Evolutionary conservation across 2,329 filamentous ascomycete species (phyloP).

Genomic region (Diaporthe longicolla): DNA sequence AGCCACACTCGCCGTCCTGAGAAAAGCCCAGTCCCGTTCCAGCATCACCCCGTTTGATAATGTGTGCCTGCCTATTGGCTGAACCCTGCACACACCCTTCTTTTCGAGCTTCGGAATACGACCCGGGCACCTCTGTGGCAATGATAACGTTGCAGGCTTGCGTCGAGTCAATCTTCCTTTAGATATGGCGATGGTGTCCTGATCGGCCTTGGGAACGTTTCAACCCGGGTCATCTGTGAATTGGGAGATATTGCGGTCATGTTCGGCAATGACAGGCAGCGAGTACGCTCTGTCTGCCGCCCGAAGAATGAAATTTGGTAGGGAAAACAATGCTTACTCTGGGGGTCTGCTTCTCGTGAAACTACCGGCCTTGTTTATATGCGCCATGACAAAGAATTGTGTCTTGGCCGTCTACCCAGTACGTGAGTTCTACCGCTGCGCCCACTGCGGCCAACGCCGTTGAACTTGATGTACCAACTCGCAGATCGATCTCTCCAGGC

Average conservation of each 20-base stretch:
- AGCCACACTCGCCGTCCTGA: conserved; percentile 32
- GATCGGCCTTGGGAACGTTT: conserved; percentile 2
- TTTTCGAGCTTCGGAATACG: conserved; percentile 1
- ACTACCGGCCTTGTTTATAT: neutral
- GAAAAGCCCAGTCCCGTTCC: neutral
- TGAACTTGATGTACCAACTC: neutral
- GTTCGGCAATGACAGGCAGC: neutral
- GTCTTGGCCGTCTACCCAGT: neutral
- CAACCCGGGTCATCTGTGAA: conserved; percentile 15
- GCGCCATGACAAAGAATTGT: neutral
- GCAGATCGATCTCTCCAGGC: neutral
- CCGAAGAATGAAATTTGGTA: neutral
- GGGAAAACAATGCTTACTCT: neutral
- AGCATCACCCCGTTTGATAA: conserved; percentile 12
- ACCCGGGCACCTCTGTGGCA: neutral
- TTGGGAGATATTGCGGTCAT: neutral
- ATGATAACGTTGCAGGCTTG: conserved; percentile 30
- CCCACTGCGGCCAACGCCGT: neutral
- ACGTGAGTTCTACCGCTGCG: too few relatives aligned
- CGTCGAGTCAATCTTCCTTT: conserved; percentile 10
- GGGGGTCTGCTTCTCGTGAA: neutral
- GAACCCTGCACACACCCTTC: conserved; percentile 14
- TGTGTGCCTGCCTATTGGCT: conserved; percentile 5
- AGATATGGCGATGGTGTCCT: conserved; percentile 2
- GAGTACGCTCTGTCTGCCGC: neutral